Base-by-base conservation (phyloP, 495 filamentous ascomycete genomes). In the Aspergillus ellipticus region DNA sequence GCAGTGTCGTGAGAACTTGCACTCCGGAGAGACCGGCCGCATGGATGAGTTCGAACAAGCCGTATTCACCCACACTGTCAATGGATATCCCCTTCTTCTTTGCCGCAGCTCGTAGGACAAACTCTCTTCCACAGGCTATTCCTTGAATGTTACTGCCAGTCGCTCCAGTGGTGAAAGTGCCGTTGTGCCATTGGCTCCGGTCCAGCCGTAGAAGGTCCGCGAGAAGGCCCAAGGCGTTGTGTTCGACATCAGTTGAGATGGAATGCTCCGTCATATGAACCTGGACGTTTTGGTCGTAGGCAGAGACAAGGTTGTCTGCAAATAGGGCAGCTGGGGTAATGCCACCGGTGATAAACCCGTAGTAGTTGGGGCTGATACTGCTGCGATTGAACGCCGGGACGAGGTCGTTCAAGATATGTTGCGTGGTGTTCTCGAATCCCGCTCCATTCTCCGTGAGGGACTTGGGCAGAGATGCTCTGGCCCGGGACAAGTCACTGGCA, bases 341-440 rank as follows among this genome's bases (percentile, higher is more conserved):
- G 15, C 89, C 89, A 17, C 93, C 93, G 0, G 87, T 95, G 6
- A 97, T 85, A 64, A 96, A 96, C 21, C 90, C 92, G 70, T 88
- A 94, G 75, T 96, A 97, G 56, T 79, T 77, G 28, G 83, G 66
- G 60, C 83, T 79, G 61, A 85, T 72, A 68, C 80, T 81, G 70
- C 80, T 71, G 16, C 69, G 74, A 58, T 86, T 87, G 53, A 93
- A 80, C 4, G 77, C 85, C 0, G 89, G 87, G 17, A 85, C 78
- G 53, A 92, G 77, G 57, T 84, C 77, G 20, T 74, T 41, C n/a
- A 81, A 51, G 17, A 92, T 65, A 55, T 87, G 83, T 16, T 62
- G 51, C 26, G 74, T 73, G 9, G 75, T 69, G 11, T 58, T 53
- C 43, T 77, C 69, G 13, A 82, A 69, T 3, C 77, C 80, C 11